Evolutionary conservation across 345 rosid genomes (phyloP).

Genomic region (Eutrema heterophyllum): DNA sequence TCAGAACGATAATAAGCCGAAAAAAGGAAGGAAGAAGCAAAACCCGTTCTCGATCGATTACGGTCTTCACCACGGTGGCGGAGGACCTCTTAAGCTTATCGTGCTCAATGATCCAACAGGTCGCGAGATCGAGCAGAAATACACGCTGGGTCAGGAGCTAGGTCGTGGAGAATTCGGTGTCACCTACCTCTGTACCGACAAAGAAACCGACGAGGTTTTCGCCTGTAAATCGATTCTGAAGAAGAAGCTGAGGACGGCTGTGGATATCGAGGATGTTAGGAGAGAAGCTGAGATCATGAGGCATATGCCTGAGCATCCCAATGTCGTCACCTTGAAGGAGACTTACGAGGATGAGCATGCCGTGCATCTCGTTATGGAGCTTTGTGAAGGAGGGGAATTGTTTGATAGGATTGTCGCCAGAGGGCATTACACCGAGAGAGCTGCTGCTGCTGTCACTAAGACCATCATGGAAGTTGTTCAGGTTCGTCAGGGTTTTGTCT

Average conservation of each 20-base stretch:
- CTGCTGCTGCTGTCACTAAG: slow-evolving; percentile 83
- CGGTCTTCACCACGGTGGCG: slow-evolving; percentile 37
- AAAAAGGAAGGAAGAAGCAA: slow-evolving; percentile 46
- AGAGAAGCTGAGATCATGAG: slow-evolving; percentile 98
- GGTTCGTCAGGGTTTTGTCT: slow-evolving; percentile 35
- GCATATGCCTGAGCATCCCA: slow-evolving; percentile 74
- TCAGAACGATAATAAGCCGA: slow-evolving; percentile 33
- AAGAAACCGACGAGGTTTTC: slow-evolving; percentile 43
- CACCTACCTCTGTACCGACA: slow-evolving; percentile 79
- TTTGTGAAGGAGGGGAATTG: slow-evolving; percentile 96
- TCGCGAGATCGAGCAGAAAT: slow-evolving; percentile 54
- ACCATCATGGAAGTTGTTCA: slow-evolving; percentile 95
- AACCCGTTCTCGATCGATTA: slow-evolving; percentile 71
- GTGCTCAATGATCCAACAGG: slow-evolving; percentile 81
- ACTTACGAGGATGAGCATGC: slow-evolving; percentile 88
- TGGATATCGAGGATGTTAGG: slow-evolving; percentile 94
- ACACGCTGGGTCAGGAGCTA: slow-evolving; percentile 82
- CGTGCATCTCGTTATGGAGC: slow-evolving; percentile 94
- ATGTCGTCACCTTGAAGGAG: slow-evolving; percentile 70
- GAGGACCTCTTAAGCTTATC: slow-evolving; percentile 38
- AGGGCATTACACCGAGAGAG: slow-evolving; percentile 97
- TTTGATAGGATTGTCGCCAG: slow-evolving; percentile 94
- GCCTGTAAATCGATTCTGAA: slow-evolving; percentile 95
- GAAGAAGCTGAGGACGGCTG: slow-evolving; percentile 87
- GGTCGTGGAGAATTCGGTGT: slow-evolving; percentile 97